Percentiles rank a stretch among this genome's conserved stretches.
Conservation (phyloP, 179 eudicot species). For the Silene noctiflora region DNA sequence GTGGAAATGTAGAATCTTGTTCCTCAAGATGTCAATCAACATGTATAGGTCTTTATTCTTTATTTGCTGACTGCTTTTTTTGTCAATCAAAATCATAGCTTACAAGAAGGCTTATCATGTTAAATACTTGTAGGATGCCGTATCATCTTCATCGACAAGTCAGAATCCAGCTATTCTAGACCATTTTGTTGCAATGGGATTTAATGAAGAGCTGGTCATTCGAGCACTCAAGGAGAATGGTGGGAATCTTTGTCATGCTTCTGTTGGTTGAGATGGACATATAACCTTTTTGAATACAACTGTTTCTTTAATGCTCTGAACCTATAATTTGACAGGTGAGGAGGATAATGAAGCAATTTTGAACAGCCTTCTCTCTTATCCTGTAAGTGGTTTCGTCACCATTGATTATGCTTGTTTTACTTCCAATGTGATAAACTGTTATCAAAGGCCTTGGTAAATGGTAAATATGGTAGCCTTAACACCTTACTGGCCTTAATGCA, state of each 20-base stretch:
- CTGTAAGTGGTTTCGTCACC: constrained; percentile 11
- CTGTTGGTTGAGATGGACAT: not conserved
- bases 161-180: constrained; percentile 8
- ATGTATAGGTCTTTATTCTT: not conserved
- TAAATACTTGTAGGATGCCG: constrained; percentile 11
- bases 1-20: too few relatives aligned
- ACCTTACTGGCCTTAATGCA: not conserved
- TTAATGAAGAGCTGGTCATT: constrained; percentile 14
- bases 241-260: not conserved
- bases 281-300: not conserved
- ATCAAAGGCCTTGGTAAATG: too few relatives aligned
- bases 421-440: not conserved
- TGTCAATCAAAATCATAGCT: not conserved
- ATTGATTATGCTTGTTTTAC: not conserved
- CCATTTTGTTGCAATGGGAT: constrained; percentile 26
- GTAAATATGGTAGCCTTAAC: not conserved
- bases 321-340: constrained; percentile 12
- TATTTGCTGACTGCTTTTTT: not conserved
- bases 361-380: constrained; percentile 17
- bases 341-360: constrained; percentile 23
- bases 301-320: not conserved
- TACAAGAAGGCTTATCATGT: not conserved
- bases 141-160: constrained; percentile 20
- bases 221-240: constrained; percentile 27
- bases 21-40: too few relatives aligned